phyloP scores from a whole-genome alignment of 371 early-diverging fungal genomes.

The Apophysomyces ossiformis region DNA sequence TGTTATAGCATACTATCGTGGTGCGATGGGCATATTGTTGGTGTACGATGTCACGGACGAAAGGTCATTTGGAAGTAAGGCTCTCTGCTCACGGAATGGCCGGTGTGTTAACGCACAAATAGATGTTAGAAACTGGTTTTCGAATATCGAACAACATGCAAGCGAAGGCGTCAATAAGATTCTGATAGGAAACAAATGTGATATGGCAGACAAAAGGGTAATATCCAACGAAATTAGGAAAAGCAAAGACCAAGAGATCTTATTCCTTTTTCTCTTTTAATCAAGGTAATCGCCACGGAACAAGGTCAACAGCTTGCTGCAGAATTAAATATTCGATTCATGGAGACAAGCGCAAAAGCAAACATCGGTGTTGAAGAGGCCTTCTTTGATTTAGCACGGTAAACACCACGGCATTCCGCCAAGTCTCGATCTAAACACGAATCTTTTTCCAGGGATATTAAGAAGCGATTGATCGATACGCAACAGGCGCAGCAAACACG shows the following conservation, averaged over 20 bases:
- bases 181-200: constrained; percentile 98
- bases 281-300: constrained; percentile 71
- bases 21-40: constrained; percentile 99
- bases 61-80: constrained; percentile 92
- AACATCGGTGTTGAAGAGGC: constrained; percentile 98
- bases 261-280: not conserved
- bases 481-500: constrained; percentile 56
- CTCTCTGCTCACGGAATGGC: not conserved
- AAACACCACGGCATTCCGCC: constrained; percentile 13
- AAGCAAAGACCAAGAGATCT: too few species aligned
- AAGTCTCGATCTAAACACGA: too few species aligned
- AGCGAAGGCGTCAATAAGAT: constrained; percentile 97
- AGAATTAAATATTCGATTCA: constrained; percentile 86
- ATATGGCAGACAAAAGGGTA: constrained; percentile 89
- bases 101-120: constrained; percentile 14
- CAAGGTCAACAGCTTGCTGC: constrained; percentile 88
- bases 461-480: constrained; percentile 57
- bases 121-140: constrained; percentile 98
- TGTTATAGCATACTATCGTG: constrained; percentile 91
- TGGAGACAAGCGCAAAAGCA: constrained; percentile 97
- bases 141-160: constrained; percentile 98
- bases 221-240: constrained; percentile 29
- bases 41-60: constrained; percentile 99
- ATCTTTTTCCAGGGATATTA: constrained; percentile 43
- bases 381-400: constrained; percentile 96